Evolutionary conservation across 2,329 filamentous ascomycete species (phyloP), one percentile per base, ranked within the genome.

Genomic region (Cercospora nicotianae): DNA sequence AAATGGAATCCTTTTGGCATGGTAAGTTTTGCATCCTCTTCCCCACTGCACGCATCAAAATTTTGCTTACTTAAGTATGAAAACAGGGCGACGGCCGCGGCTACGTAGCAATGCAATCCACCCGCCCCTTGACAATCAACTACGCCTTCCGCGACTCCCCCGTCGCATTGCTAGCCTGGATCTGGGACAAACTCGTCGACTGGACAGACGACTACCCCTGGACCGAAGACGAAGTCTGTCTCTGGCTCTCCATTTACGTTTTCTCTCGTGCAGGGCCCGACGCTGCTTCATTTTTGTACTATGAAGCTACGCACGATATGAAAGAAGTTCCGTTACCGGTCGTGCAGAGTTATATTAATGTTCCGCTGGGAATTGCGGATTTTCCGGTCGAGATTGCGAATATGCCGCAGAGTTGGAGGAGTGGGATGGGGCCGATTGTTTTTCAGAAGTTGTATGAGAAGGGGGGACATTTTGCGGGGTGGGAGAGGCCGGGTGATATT

Each of bases 111-210:
- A 79, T 86, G 68, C 89, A 92, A 72, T 80, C 80, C 16, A 93
- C 90, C 0, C 89, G 89, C 66, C 91, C 91, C 0, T 87, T 91
- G 60, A 94, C 91, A 0, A 75, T 94, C 0, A 89, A 89, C 0
- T 91, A 91, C 73, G 87, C 83, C 0, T 82, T 94, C 3, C 83
- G 86, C 0, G 90, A 93, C 76, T 89, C 86, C 3, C 92, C 91
- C 0, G 86, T 91, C 0, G 60, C 58, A 3, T 80, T 92, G 4
- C 81, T 94, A 1, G 87, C 90, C 0, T 94, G 91, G 91, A 88
- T 94, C 33, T 91, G 91, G 72, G 92, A 94, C 79, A 94, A 94
- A 76, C 80, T 94, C 51, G 87, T 90, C 71, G 89, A 91, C 72
- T 94, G 91, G 91, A 88, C 88, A 0, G 91, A 94, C 73, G 74